These are phyloP conservation scores for Cladorrhinum sp. DNA, from an alignment of 2,329 filamentous ascomycete genomes.

Conservation along the genomic window DNA sequence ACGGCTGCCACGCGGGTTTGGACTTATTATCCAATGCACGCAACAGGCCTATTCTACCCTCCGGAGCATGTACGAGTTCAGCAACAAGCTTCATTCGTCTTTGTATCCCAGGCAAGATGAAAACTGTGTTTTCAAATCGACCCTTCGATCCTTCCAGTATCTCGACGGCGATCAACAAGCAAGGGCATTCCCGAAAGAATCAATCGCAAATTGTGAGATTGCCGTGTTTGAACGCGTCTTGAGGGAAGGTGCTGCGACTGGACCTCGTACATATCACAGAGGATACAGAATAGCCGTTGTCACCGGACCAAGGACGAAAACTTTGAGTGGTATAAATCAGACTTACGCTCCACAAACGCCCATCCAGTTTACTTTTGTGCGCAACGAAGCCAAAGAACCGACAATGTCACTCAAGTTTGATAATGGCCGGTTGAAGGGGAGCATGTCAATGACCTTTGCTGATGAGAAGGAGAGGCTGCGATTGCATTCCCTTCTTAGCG, in stretches of 20 bases:
- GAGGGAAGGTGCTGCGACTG: slow-evolving; percentile 68
- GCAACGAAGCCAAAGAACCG: slow-evolving; percentile 67
- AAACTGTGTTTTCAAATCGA: slow-evolving; percentile 63
- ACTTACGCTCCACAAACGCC: slow-evolving; percentile 62
- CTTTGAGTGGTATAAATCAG: slow-evolving; percentile 73
- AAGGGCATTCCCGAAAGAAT: slow-evolving; percentile 71
- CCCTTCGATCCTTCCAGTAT: slow-evolving; percentile 74
- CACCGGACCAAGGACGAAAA: slow-evolving; percentile 73
- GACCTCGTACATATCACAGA: slow-evolving; percentile 68
- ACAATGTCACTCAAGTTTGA: slow-evolving; percentile 69
- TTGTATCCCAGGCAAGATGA: slow-evolving; percentile 70
- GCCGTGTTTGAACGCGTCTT: slow-evolving; percentile 70
- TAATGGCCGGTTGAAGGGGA: slow-evolving; percentile 62
- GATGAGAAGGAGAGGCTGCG: slow-evolving; percentile 67
- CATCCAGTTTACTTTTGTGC: slow-evolving; percentile 74
- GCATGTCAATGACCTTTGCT: slow-evolving; percentile 74
- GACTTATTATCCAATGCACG: slow-evolving; percentile 66
- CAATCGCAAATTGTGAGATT: slow-evolving; percentile 67
- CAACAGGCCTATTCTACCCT: slow-evolving; percentile 76
- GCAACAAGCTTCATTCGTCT: slow-evolving; percentile 69
- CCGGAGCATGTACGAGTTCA: slow-evolving; percentile 84
- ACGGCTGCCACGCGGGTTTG: slow-evolving; percentile 71
- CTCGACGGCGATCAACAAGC: slow-evolving; percentile 70
- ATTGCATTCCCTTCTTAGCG: slow-evolving; percentile 71
- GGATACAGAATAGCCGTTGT: slow-evolving; percentile 77